Evolutionary conservation across 129 eudicot species (phyloP).

Genomic region (Artemisia argyi): DNA sequence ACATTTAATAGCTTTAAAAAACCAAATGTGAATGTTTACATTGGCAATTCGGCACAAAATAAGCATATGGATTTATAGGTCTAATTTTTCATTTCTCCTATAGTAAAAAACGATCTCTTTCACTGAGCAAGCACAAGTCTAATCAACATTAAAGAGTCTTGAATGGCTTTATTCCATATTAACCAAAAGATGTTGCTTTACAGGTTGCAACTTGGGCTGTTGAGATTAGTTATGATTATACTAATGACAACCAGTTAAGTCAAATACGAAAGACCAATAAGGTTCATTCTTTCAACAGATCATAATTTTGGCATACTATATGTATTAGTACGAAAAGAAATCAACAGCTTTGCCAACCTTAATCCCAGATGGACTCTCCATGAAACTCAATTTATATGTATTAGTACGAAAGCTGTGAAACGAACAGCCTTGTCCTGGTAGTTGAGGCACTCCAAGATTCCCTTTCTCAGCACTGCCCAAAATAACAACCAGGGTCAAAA

Average conservation of each 20-base stretch:
- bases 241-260: not conserved
- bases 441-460: constrained; percentile 92
- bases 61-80: not conserved
- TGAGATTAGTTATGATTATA: not conserved
- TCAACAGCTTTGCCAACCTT: constrained; percentile 52
- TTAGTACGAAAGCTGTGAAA: constrained; percentile 94
- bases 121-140: not conserved
- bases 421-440: constrained; percentile 98
- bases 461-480: constrained; percentile 77
- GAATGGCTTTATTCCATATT: not conserved
- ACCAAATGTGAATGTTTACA: not conserved
- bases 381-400: constrained; percentile 90
- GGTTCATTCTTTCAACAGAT: not conserved
- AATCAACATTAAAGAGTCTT: not conserved
- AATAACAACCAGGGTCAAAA: not conserved
- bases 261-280: not conserved
- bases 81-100: not conserved
- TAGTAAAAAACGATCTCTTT: too few species aligned
- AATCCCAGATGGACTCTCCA: constrained; percentile 99
- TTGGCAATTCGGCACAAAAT: not conserved
- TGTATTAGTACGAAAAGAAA: too few species aligned
- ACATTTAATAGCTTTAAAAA: constrained; percentile 1
- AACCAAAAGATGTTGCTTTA: not conserved
- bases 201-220: not conserved
- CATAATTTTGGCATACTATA: not conserved